These are phyloP conservation scores for Ophiostoma triangulosporum DNA, from an alignment of 2,329 filamentous ascomycete species.

Conservation along the genomic window DNA sequence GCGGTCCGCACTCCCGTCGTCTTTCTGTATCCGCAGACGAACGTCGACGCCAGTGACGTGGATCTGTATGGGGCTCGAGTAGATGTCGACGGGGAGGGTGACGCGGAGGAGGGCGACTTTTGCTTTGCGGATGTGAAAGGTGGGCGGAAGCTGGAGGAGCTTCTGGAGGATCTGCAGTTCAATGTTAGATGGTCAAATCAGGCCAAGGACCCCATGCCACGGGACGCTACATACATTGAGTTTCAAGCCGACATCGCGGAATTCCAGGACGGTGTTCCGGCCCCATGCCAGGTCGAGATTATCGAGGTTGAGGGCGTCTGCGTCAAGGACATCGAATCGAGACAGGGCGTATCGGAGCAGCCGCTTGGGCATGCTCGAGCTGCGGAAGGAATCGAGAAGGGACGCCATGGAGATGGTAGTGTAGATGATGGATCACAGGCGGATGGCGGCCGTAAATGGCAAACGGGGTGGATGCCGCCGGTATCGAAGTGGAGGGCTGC, in stretches of 20 bases:
- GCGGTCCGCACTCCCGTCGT: not conserved
- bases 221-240: slow-evolving; percentile 45
- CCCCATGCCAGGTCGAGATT: slow-evolving; percentile 76
- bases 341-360: slow-evolving; percentile 77
- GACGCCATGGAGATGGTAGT: slow-evolving; percentile 62
- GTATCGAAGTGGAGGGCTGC: slow-evolving; percentile 7
- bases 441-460: not conserved
- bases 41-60: slow-evolving; percentile 74
- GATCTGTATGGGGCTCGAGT: slow-evolving; percentile 67
- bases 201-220: too few species aligned
- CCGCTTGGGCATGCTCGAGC: slow-evolving; percentile 73
- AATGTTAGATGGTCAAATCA: not conserved
- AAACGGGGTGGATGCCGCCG: slow-evolving; percentile 3
- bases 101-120: slow-evolving; percentile 64
- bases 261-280: slow-evolving; percentile 68
- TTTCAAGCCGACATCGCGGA: slow-evolving; percentile 73
- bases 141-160: slow-evolving; percentile 59
- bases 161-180: slow-evolving; percentile 57
- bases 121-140: slow-evolving; percentile 59
- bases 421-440: not conserved
- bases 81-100: slow-evolving; percentile 78
- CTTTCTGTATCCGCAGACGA: slow-evolving; percentile 37
- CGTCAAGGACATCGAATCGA: slow-evolving; percentile 74
- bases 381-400: slow-evolving; percentile 51
- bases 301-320: slow-evolving; percentile 72